Percentiles rank a stretch among this genome's conserved stretches.
phyloP scores from a whole-genome alignment of 805 yeast genomes.

The Myxozyma udenii region DNA sequence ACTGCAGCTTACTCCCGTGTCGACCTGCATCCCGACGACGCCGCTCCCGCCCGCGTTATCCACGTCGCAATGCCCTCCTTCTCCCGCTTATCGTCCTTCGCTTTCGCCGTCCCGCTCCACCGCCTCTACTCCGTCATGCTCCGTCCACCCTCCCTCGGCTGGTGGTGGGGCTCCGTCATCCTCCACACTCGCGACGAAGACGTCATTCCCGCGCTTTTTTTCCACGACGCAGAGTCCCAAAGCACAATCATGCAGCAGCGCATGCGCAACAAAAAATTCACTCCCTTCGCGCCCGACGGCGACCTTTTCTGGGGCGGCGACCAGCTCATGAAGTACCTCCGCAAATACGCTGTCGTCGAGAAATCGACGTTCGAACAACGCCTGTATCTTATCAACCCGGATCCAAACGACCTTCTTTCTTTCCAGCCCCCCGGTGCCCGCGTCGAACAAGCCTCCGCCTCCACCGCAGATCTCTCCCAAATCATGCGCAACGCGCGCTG shows the following conservation, averaged over 20 bases:
- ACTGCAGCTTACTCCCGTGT: slow-evolving; percentile 47
- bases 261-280: slow-evolving; percentile 60
- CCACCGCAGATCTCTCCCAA: slow-evolving; percentile 40
- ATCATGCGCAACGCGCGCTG: slow-evolving; percentile 71
- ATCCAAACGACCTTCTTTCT: slow-evolving; percentile 58
- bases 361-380: slow-evolving; percentile 68
- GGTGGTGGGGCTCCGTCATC: slow-evolving; percentile 89
- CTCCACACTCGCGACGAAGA: slow-evolving; percentile 61
- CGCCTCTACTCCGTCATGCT: slow-evolving; percentile 75
- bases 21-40: slow-evolving; percentile 44
- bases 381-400: slow-evolving; percentile 75
- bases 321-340: slow-evolving; percentile 60
- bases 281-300: slow-evolving; percentile 57
- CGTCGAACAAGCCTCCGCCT: slow-evolving; percentile 30
- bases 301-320: slow-evolving; percentile 89
- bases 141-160: slow-evolving; percentile 76
- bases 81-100: slow-evolving; percentile 57
- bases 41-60: slow-evolving; percentile 30
- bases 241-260: slow-evolving; percentile 65
- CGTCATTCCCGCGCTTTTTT: slow-evolving; percentile 78
- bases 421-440: slow-evolving; percentile 49
- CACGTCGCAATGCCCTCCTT: slow-evolving; percentile 53
- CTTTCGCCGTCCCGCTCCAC: slow-evolving; percentile 61
- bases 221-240: slow-evolving; percentile 85
- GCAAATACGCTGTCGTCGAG: slow-evolving; percentile 58